Percentiles rank a stretch among this genome's conserved stretches.
Conservation (phyloP, 139 green algal genomes). For the Picochlorum sp. region DNA sequence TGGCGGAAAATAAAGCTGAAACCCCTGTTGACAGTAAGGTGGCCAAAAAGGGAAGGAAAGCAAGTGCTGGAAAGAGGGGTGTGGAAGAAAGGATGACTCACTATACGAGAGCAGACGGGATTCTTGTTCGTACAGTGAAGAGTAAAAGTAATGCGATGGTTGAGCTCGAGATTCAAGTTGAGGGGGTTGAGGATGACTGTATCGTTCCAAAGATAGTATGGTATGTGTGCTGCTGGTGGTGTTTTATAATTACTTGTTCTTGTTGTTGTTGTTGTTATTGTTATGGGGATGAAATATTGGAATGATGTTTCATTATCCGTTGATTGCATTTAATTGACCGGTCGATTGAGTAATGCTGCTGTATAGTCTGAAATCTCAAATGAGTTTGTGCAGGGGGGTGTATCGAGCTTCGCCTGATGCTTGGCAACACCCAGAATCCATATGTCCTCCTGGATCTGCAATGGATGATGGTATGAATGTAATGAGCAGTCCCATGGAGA, state of each 20-base stretch:
- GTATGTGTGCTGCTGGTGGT: too few relatives aligned
- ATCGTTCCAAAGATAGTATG: too few relatives aligned
- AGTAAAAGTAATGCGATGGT: too few relatives aligned
- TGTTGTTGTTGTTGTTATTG: too few relatives aligned
- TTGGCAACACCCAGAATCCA: constrained; percentile 24
- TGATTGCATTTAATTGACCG: not conserved
- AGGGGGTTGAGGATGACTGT: too few relatives aligned
- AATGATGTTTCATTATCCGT: not conserved
- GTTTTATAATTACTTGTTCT: too few relatives aligned
- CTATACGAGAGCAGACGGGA: constrained; percentile 10
- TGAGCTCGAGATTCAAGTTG: too few relatives aligned
- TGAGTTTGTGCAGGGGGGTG: constrained; percentile 14
- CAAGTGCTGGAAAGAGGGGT: not conserved
- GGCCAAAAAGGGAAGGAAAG: too few relatives aligned
- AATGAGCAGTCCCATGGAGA: constrained; percentile 18
- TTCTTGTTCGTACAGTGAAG: constrained; percentile 7
- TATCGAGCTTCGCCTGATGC: constrained; percentile 12
- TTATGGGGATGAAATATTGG: too few relatives aligned
- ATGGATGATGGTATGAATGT: constrained; percentile 10
- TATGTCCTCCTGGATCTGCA: constrained; percentile 6
- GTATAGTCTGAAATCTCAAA: not conserved
- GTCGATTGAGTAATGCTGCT: not conserved
- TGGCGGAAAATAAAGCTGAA: too few relatives aligned
- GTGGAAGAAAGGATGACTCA: not conserved
- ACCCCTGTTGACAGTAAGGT: too few relatives aligned